Evolutionary conservation across 1,139 yeast species (phyloP), one percentile per base, ranked within the genome.

Genomic region (Blastobotrys niveus): DNA sequence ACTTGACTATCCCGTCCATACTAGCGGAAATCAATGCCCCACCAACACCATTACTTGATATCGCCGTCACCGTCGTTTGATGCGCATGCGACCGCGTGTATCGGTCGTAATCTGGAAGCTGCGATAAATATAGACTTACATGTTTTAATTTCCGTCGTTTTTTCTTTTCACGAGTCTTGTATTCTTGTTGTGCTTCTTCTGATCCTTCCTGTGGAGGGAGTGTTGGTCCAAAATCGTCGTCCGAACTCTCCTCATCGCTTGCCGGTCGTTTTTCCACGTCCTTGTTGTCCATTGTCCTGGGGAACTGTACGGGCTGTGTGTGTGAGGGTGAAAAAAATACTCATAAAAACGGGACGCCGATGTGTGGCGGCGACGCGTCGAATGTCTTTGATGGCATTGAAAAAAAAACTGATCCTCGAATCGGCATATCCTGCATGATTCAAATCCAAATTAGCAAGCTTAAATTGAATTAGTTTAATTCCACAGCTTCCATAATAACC

Each of bases 1-100:
- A 68, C 52, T 69, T 71, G 38, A 73, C 55, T 18, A 55, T 48
- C 1, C 77, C 77, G 43, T 70, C 73, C 21, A 39, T 49, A n/a
- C 70, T 64, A 2, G 72, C 70, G 0, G 71, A 60, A 9, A 67
- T 58, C 2, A 65, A 52, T 20, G 56, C 55, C 27, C 37, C 47
- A 12, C 32, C 45, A 31, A 29, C 40, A 3, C 40, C 51, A 21
- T 51, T 52, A 8, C 52, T 52, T 3, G 49, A 46, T 5, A 55
- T 45, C 7, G 45, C 39, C 3, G 57, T 49, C 10, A 63, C 49
- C 3, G 43, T 39, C 5, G 53, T 56, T 12, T 53, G 49, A 43
- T 64, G 68, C 64, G 61, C 57, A 46, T 56, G 62, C 2, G 67
- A 63, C 35, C 52, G 52, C 5, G 55, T 51, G 44, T 63, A 63